These are phyloP conservation scores for Suillus spraguei DNA, from an alignment of 768 basidiomycete genomes.

Conservation along the genomic window DNA sequence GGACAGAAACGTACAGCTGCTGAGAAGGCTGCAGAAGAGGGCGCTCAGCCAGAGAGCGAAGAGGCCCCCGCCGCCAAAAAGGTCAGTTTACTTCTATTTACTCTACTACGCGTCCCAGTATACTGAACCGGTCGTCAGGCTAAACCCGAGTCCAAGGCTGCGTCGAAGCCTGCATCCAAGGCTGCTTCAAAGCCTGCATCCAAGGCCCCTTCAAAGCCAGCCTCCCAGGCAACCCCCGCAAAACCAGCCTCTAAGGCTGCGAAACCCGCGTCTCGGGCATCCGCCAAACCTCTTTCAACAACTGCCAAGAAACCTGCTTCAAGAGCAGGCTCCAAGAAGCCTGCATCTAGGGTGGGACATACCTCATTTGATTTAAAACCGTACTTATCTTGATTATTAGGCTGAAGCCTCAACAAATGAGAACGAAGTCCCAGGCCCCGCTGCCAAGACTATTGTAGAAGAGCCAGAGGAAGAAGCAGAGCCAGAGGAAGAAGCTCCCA, in stretches of 20 bases:
- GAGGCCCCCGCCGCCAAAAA: slow-evolving; percentile 65
- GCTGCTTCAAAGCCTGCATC: slow-evolving; percentile 45
- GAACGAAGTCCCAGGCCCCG: slow-evolving; percentile 40
- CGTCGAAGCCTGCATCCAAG: slow-evolving; percentile 44
- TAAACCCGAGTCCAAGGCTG: slow-evolving; percentile 38
- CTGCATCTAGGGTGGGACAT: slow-evolving; percentile 56
- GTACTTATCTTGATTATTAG: slow-evolving; percentile 18
- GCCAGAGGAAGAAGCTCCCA: slow-evolving; percentile 41
- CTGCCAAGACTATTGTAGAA: slow-evolving; percentile 56
- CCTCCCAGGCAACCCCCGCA: slow-evolving; percentile 33
- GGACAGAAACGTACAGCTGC: slow-evolving; percentile 58
- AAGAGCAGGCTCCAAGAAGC: slow-evolving; percentile 62
- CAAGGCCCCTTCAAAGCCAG: slow-evolving; percentile 36
- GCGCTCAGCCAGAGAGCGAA: slow-evolving; percentile 37
- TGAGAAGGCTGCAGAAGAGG: slow-evolving; percentile 42
- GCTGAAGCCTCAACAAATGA: slow-evolving; percentile 39
- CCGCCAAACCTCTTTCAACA: slow-evolving; percentile 47
- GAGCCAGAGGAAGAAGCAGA: too few relatives aligned
- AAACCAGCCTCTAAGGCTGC: slow-evolving; percentile 46
- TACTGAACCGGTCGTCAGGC: slow-evolving; percentile 31
- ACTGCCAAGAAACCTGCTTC: slow-evolving; percentile 56
- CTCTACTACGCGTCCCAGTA: slow-evolving; percentile 6
- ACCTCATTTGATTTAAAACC: neutral
- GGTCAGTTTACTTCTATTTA: slow-evolving; percentile 38
- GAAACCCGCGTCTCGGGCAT: slow-evolving; percentile 42